These are phyloP conservation scores for Colletotrichum noveboracense DNA, from an alignment of 2,329 filamentous ascomycete genomes.

Conservation along the genomic window DNA sequence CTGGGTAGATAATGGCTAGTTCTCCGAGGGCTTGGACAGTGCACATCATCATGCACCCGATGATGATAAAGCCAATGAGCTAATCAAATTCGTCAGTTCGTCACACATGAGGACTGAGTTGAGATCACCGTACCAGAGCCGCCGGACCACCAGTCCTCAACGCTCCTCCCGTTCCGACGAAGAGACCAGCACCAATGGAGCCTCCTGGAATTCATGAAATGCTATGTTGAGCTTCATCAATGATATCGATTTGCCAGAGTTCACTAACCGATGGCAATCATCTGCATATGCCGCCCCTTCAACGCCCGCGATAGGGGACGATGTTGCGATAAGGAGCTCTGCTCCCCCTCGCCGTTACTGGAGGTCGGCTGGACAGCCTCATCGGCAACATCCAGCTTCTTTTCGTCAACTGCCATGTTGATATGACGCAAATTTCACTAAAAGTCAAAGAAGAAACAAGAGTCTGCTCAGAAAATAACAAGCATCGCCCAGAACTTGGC, in stretches of 20 bases:
- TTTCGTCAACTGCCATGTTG: not conserved
- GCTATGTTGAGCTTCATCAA: not conserved
- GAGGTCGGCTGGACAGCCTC: not conserved
- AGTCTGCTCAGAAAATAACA: not conserved
- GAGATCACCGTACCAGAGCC: not conserved
- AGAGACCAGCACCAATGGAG: not conserved
- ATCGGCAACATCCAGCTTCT: not conserved
- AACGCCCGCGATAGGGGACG: not conserved
- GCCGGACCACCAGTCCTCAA: not conserved
- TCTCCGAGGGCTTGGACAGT: conserved; percentile 66
- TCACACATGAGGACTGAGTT: rapidly evolving
- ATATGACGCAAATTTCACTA: not conserved
- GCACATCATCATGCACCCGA: conserved; percentile 57
- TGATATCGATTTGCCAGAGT: rapidly evolving
- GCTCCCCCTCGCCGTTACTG: not conserved
- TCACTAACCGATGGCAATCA: conserved; percentile 43
- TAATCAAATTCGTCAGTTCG: rapidly evolving
- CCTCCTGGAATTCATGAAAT: not conserved
- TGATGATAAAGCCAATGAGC: conserved; percentile 56
- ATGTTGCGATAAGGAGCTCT: not conserved
- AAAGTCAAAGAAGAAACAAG: rapidly evolving
- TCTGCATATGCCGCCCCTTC: conserved; percentile 55
- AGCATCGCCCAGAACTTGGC: not conserved
- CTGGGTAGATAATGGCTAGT: conserved; percentile 62
- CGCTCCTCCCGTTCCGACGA: not conserved